These are phyloP conservation scores for Ustilago trichophora DNA, from an alignment of 1,284 basidiomycete species.

Conservation along the genomic window DNA sequence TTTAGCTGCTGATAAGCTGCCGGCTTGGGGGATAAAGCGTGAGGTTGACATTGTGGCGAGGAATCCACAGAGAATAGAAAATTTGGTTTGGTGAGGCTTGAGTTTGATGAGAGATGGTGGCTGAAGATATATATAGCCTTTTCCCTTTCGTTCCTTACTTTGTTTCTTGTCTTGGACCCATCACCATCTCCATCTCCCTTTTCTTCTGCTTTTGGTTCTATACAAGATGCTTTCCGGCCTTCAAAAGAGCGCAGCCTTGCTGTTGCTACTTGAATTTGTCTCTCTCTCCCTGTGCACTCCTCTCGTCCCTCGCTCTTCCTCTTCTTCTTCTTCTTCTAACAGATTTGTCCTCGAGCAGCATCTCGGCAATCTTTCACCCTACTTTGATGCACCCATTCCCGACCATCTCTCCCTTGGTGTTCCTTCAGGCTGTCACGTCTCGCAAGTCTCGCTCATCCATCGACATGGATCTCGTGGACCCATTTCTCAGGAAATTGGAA, in stretches of 20 bases:
- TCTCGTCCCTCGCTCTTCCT: not conserved
- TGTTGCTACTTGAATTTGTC: constrained; percentile 18
- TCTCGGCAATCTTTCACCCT: constrained; percentile 60
- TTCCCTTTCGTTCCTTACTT: too few relatives aligned
- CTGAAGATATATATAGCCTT: too few relatives aligned
- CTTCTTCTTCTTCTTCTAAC: not conserved
- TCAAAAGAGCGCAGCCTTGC: constrained; percentile 7
- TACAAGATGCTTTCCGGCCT: constrained; percentile 5
- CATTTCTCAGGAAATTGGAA: constrained; percentile 24
- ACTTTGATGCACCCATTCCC: constrained; percentile 68
- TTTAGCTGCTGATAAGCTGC: too few relatives aligned
- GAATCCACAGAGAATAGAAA: too few relatives aligned
- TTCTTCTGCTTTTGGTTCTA: too few relatives aligned
- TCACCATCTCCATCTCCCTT: too few relatives aligned
- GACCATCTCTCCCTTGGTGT: constrained; percentile 66
- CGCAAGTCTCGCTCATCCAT: constrained; percentile 68
- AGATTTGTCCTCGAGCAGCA: constrained; percentile 14
- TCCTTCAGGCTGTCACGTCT: constrained; percentile 69
- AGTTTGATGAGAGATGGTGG: too few relatives aligned
- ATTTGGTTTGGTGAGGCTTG: too few relatives aligned
- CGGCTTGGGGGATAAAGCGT: too few relatives aligned
- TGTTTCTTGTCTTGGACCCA: too few relatives aligned
- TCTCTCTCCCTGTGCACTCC: constrained; percentile 5
- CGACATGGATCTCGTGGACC: constrained; percentile 69
- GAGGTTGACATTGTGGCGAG: too few relatives aligned